Base-by-base conservation (phyloP, 352 stramenopile genomes). In the Globisporangium carolinianum region DNA sequence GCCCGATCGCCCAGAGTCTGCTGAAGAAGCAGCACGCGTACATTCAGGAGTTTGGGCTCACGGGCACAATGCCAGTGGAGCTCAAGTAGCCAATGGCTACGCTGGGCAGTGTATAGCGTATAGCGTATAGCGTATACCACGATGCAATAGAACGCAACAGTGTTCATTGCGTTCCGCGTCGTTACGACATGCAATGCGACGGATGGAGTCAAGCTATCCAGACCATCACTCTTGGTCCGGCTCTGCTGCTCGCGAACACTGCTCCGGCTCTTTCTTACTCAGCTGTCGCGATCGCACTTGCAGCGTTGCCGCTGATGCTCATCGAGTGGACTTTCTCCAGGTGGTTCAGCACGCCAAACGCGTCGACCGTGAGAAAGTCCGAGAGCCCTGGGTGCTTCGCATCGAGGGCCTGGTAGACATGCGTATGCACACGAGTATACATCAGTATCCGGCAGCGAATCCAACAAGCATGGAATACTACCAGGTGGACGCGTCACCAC, bases 1-100 rank as follows among this genome's bases (percentile, higher is more conserved):
- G 83, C 61, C 75, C 83, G 32, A 73, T 93, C 55, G 89, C 81
- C 50, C 75, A 77, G 66, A 93, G 83, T 65, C 69, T 94, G 55
- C 60, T 75, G 38, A 88, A 90, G 76, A 91, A 89, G 67, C 85
- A 94, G 66, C 84, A 94, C 62, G 75, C 71, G 56, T 94, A 94
- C 67, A 67, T 94, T 61, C 80, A 82, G 17, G 61, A 89, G 56
- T 94, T 91, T 63, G 85, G 85, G 38, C 67, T 87, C 60, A 93
- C 85, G 14, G 85, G 85, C 56, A 92, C 83, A 59, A 88, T 76
- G n/a, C 84, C 84, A 47, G 66, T 68, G 52, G 70, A 76, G 54
- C 83, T 76, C 66, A 76, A 81, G 62, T 73, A 73, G 64, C 8
- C 39, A 6, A 53, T 9, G 1, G 24, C 24, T 24, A 24, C 24